phyloP scores from a whole-genome alignment of 345 rosid species.

The Schrenkiella parvula region DNA sequence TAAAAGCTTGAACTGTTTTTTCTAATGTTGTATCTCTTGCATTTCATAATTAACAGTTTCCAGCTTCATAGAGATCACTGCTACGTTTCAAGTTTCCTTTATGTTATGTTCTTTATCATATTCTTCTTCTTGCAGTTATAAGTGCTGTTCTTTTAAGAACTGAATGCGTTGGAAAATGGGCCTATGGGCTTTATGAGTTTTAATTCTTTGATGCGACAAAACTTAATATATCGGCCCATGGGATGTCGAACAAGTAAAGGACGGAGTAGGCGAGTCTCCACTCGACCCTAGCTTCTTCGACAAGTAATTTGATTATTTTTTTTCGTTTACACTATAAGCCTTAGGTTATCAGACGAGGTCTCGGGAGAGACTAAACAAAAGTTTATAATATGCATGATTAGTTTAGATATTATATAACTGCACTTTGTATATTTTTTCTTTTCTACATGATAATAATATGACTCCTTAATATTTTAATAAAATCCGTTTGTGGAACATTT shows the following conservation, averaged over 20 bases:
- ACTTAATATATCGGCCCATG: background rate
- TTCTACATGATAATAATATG: background rate
- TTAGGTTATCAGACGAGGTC: too few relatives aligned
- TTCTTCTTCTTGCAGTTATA: background rate
- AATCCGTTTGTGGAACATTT: background rate
- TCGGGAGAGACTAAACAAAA: background rate
- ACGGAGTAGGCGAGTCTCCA: too few relatives aligned
- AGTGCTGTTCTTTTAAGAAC: background rate
- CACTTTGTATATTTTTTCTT: background rate
- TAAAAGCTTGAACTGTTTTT: slow-evolving; percentile 10
- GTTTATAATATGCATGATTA: background rate
- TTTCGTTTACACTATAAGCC: too few relatives aligned
- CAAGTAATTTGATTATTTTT: background rate
- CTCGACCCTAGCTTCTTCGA: background rate
- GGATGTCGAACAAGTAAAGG: too few relatives aligned
- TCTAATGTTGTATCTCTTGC: background rate
- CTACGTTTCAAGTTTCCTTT: background rate
- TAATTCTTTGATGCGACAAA: background rate
- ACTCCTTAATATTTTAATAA: background rate
- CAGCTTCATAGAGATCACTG: background rate
- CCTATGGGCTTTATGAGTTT: background rate
- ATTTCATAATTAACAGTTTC: background rate
- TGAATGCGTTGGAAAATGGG: too few relatives aligned
- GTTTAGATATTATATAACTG: background rate
- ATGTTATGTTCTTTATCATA: background rate